phyloP scores from a whole-genome alignment of 805 yeast genomes.

The Ogataea pini region DNA sequence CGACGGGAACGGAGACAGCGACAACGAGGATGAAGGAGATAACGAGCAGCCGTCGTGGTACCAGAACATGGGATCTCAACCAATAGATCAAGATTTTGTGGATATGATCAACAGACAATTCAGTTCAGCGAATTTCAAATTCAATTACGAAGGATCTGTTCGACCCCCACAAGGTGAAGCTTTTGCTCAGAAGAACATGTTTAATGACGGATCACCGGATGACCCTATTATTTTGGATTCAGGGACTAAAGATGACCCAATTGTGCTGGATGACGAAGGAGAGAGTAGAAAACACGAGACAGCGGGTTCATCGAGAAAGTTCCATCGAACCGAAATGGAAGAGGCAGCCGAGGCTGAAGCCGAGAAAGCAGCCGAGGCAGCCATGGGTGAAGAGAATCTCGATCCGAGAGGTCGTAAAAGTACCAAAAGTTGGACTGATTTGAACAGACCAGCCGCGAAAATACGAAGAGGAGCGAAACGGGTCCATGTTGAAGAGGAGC shows the following conservation, averaged over 20 bases:
- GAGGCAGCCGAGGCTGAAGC: constrained; percentile 4
- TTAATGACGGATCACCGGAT: constrained; percentile 21
- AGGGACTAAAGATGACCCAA: constrained; percentile 35
- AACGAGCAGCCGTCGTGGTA: neutral
- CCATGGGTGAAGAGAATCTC: neutral
- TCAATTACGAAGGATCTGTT: neutral
- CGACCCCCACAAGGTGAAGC: neutral
- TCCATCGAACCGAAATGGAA: neutral
- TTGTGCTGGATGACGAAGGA: constrained; percentile 25
- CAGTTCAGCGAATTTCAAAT: constrained; percentile 1
- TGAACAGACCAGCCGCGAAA: neutral
- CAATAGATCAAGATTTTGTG: constrained; percentile 4
- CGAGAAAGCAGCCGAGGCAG: neutral
- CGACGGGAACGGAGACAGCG: constrained; percentile 1
- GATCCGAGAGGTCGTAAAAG: neutral
- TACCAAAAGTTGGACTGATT: neutral
- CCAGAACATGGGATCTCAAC: neutral
- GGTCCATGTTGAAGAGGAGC: neutral
- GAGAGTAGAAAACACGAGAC: neutral
- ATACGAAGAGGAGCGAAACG: neutral
- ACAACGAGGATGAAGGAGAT: neutral
- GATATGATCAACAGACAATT: constrained; percentile 12
- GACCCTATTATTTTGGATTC: constrained; percentile 31
- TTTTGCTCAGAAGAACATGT: neutral
- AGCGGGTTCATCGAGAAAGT: neutral